Conservation (phyloP, 148 eudicot species). For the Nyssa sinensis region DNA sequence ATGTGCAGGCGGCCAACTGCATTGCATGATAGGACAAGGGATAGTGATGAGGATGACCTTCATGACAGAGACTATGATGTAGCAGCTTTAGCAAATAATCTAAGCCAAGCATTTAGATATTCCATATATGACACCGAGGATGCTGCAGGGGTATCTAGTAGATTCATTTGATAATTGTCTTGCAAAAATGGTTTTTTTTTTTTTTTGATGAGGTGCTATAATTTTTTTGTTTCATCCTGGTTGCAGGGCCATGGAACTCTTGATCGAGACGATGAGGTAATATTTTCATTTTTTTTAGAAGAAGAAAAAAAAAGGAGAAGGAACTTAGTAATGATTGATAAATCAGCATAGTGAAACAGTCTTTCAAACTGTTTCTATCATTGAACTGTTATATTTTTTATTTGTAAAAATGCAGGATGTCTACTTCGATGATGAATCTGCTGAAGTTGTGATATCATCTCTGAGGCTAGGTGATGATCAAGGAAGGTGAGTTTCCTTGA, state of each 20-base stretch:
- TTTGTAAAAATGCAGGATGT: slow-evolving; percentile 55
- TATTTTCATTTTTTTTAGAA: neutral
- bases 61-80: slow-evolving; percentile 94
- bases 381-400: neutral
- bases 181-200: neutral
- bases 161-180: neutral
- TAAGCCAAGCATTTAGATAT: slow-evolving; percentile 80
- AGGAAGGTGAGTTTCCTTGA: slow-evolving; percentile 64
- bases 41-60: slow-evolving; percentile 91
- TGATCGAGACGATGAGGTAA: slow-evolving; percentile 91
- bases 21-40: slow-evolving; percentile 85
- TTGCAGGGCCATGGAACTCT: slow-evolving; percentile 69
- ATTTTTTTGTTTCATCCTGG: slow-evolving; percentile 2
- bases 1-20: slow-evolving; percentile 88
- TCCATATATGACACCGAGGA: slow-evolving; percentile 62
- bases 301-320: too few species aligned
- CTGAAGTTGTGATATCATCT: slow-evolving; percentile 96
- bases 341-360: too few species aligned
- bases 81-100: slow-evolving; percentile 76
- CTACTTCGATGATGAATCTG: slow-evolving; percentile 94
- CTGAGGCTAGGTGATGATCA: slow-evolving; percentile 93
- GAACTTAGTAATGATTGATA: neutral
- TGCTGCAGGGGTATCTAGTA: slow-evolving; percentile 59
- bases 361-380: neutral
- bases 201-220: slow-evolving; percentile 5